Evolutionary conservation across 257 asterid genomes (phyloP).

Genomic region (Lithospermum erythrorhizon): DNA sequence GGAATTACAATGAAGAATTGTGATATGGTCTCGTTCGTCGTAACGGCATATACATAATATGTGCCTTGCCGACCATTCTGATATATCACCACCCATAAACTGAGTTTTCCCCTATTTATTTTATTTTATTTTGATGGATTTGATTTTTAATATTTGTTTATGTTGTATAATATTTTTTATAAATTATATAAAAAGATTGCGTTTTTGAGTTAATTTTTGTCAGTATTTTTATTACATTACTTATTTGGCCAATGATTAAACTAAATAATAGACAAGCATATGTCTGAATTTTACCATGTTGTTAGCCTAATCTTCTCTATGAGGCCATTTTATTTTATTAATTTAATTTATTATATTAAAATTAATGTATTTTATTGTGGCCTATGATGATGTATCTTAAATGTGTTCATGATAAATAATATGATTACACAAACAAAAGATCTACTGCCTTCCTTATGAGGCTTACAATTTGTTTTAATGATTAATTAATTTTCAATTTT

Average conservation of each 20-base stretch:
- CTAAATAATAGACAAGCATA: conserved; percentile 3
- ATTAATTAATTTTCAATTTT: too few relatives aligned
- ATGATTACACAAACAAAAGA: background rate
- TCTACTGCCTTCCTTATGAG: background rate
- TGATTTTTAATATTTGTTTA: too few relatives aligned
- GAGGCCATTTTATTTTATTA: background rate
- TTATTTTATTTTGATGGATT: background rate
- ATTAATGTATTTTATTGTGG: too few relatives aligned
- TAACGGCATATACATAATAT: background rate
- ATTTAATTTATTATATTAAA: background rate
- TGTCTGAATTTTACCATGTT: conserved; percentile 1
- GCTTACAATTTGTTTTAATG: background rate
- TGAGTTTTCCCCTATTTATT: background rate
- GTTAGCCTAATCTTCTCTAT: background rate
- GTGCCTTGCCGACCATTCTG: conserved; percentile 3
- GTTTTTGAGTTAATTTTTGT: too few relatives aligned
- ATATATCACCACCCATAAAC: conserved; percentile 5
- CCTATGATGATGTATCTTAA: background rate
- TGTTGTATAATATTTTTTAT: background rate
- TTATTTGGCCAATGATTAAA: conserved; percentile 3
- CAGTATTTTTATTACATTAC: too few relatives aligned
- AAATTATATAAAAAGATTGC: too few relatives aligned
- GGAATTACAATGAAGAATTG: background rate
- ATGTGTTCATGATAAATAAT: background rate
- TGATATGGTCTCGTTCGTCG: conserved; percentile 4